Base-by-base conservation (phyloP, 257 asterid species). In the Nicotiana noctiflora region DNA sequence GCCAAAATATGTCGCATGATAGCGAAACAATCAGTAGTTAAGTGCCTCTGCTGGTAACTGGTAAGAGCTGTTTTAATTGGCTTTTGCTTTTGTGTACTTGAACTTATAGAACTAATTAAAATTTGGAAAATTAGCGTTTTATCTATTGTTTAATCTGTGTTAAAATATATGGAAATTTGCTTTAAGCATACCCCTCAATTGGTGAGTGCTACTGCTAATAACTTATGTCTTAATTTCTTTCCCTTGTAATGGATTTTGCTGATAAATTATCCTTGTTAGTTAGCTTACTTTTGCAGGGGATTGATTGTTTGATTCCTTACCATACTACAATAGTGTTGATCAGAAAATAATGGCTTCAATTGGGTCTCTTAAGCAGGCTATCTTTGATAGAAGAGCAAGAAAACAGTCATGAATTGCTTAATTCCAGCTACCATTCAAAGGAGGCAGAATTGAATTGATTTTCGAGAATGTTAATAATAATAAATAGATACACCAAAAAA, bases 321-420 rank as follows among this genome's bases (percentile, higher is more conserved):
- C 76, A 67, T 67, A 5, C 3, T 4, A 68, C 56, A 68, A 19
- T 34, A 40, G 56, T 40, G 18, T 19, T 68, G 76, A 19, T n/a
- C 15, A 31, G 75, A 40, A 21, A 77, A 81, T 32, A 75, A 94
- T 94, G 98, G 90, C 97, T 81, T 90, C 97, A 25, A 90, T 95
- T 82, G 92, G 93, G 79, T 87, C 94, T 80, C 83, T 93, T 79
- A 95, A 91, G 93, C 95, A 91, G 87, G 84, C 86, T 61, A 87
- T 95, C 79, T 92, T 93, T 86, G 97, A 95, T 75, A 93, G 85
- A 82, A 89, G 92, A 88, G 91, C 97, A 76, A 91, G 93, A 84
- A 93, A 89, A 83, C 97, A 87, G 1, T 70, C 3, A 70, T 6
- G 55, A 44, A 44, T 70, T 19, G 77, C 19, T 0, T 32, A 21